These are phyloP conservation scores for Kalmanozyma brasiliensis DNA, from an alignment of 1,284 basidiomycete species.

Conservation along the genomic window DNA sequence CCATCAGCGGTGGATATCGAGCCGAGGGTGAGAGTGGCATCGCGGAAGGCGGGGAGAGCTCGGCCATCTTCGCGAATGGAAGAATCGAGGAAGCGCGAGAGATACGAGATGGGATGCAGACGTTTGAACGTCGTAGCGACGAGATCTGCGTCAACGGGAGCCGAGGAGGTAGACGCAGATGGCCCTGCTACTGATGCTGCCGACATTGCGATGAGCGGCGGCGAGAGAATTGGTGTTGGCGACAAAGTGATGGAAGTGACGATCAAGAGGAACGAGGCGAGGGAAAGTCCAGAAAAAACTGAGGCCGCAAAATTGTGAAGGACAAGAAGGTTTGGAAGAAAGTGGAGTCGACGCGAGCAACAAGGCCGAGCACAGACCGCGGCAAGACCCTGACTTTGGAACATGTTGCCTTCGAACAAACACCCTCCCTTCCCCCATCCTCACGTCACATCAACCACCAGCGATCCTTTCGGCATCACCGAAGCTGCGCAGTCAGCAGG, in stretches of 20 bases:
- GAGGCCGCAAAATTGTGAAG: too few species aligned
- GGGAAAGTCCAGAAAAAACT: too few species aligned
- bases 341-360: conserved; percentile 17
- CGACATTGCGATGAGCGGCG: conserved; percentile 24
- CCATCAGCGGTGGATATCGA: conserved; percentile 53
- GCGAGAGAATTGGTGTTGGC: background rate
- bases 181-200: conserved; percentile 3
- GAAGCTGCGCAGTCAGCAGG: background rate
- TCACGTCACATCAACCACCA: background rate
- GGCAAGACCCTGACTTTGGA: conserved; percentile 5
- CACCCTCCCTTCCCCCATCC: background rate
- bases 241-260: conserved; percentile 1
- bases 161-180: background rate
- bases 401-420: background rate
- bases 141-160: conserved; percentile 22
- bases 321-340: conserved; percentile 16
- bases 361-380: conserved; percentile 25
- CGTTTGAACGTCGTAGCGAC: conserved; percentile 53
- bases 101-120: conserved; percentile 51
- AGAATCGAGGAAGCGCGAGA: conserved; percentile 50
- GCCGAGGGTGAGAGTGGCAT: conserved; percentile 35
- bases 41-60: conserved; percentile 27
- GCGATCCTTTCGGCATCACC: background rate
- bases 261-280: conserved; percentile 1
- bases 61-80: conserved; percentile 52